These are phyloP conservation scores for Bremia lactucae DNA, from an alignment of 352 stramenopile species.

Conservation along the genomic window DNA sequence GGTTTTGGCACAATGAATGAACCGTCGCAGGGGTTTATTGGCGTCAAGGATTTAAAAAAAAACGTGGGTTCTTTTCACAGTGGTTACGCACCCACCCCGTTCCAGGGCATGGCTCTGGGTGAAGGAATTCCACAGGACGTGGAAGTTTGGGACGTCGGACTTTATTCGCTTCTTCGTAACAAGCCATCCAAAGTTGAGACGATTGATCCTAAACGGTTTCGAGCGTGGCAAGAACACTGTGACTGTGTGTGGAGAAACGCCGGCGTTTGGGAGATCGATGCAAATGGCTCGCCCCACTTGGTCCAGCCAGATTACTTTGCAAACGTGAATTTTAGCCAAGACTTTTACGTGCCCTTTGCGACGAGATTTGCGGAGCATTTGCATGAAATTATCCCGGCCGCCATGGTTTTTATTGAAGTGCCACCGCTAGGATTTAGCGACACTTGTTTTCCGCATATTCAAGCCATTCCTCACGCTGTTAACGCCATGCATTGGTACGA, in stretches of 20 bases:
- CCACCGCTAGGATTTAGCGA: slow-evolving; percentile 49
- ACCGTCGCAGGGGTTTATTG: slow-evolving; percentile 58
- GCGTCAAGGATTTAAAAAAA: slow-evolving; percentile 30
- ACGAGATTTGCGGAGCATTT: slow-evolving; percentile 36
- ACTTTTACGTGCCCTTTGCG: slow-evolving; percentile 71
- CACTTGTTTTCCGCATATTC: slow-evolving; percentile 46
- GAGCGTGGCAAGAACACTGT: slow-evolving; percentile 49
- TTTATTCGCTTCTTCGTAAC: slow-evolving; percentile 45
- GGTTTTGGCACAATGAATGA: slow-evolving; percentile 90
- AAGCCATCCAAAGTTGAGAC: slow-evolving; percentile 26
- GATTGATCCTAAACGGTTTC: slow-evolving; percentile 35
- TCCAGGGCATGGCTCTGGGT: slow-evolving; percentile 66
- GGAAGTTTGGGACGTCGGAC: slow-evolving; percentile 45
- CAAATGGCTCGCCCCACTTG: slow-evolving; percentile 25
- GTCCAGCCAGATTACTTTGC: slow-evolving; percentile 56
- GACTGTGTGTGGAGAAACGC: slow-evolving; percentile 67
- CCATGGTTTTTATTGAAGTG: slow-evolving; percentile 71
- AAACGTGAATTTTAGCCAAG: slow-evolving; percentile 45
- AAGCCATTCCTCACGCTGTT: slow-evolving; percentile 39
- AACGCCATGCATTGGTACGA: slow-evolving; percentile 89
- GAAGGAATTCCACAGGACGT: slow-evolving; percentile 45
- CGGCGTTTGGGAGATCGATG: slow-evolving; percentile 47
- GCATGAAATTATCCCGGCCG: slow-evolving; percentile 35
- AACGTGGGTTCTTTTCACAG: slow-evolving; percentile 42
- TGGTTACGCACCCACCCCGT: slow-evolving; percentile 49